Percentiles rank a stretch among this genome's conserved stretches.
Evolutionary conservation across 1,139 yeast species (phyloP).

Genomic region (Lodderomyces margitis): DNA sequence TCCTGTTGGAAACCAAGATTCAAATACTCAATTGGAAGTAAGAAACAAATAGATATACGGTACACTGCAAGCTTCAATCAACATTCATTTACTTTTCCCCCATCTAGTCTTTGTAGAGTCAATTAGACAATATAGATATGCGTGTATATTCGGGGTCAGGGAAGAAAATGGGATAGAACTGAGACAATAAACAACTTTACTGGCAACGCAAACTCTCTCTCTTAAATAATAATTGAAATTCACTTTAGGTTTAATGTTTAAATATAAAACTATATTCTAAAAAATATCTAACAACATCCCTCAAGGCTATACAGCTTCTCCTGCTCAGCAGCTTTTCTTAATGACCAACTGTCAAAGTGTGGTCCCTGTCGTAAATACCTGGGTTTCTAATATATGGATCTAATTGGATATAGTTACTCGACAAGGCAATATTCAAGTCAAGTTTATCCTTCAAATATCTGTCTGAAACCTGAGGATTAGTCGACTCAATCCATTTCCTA

Average conservation of each 20-base stretch:
- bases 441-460: conserved; percentile 41
- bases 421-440: conserved; percentile 27
- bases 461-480: conserved; percentile 40
- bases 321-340: conserved; percentile 8
- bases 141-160: too few relatives aligned
- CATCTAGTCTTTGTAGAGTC: too few relatives aligned
- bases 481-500: conserved; percentile 40
- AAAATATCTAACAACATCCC: background rate
- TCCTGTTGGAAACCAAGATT: background rate
- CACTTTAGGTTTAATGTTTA: too few relatives aligned
- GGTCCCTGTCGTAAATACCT: conserved; percentile 42
- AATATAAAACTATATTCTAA: background rate
- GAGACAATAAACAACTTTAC: too few relatives aligned
- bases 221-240: too few relatives aligned
- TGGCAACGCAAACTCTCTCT: too few relatives aligned
- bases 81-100: too few relatives aligned
- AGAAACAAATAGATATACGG: too few relatives aligned
- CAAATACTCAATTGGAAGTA: background rate
- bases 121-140: too few relatives aligned
- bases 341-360: conserved; percentile 16
- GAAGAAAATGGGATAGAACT: too few relatives aligned
- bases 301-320: background rate
- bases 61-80: too few relatives aligned
- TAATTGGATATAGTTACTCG: conserved; percentile 33
- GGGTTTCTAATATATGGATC: conserved; percentile 43